phyloP scores from a whole-genome alignment of 2,329 filamentous ascomycete genomes.

The Leptoxyphium fumago region DNA sequence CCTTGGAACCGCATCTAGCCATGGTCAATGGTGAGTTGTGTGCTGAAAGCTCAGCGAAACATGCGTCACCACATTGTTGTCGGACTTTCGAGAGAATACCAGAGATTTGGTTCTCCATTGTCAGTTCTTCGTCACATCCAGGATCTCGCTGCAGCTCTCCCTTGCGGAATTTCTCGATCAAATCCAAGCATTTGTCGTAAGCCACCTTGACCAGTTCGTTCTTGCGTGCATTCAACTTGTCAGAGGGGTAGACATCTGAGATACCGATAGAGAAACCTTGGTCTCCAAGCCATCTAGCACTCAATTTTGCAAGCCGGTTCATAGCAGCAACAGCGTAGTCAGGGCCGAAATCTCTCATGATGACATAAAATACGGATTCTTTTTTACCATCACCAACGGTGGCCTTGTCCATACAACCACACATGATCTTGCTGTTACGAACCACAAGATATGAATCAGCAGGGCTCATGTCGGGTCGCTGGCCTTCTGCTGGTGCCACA shows the following conservation, averaged over 20 bases:
- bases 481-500: conserved; percentile 42
- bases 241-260: conserved; percentile 78
- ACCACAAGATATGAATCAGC: conserved; percentile 78
- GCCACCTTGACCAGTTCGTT: conserved; percentile 60
- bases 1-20: conserved; percentile 94
- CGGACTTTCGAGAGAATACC: conserved; percentile 86
- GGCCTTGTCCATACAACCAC: conserved; percentile 92
- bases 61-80: conserved; percentile 78
- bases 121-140: conserved; percentile 83
- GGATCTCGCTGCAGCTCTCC: conserved; percentile 74
- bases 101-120: conserved; percentile 78
- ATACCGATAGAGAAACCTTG: conserved; percentile 94
- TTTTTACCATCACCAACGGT: conserved; percentile 97
- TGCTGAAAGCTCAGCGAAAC: conserved; percentile 75
- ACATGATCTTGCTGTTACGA: conserved; percentile 95
- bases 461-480: conserved; percentile 61
- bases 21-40: conserved; percentile 92
- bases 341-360: conserved; percentile 86
- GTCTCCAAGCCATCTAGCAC: conserved; percentile 74
- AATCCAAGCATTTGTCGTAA: conserved; percentile 65
- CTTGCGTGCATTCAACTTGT: conserved; percentile 56
- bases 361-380: conserved; percentile 92
- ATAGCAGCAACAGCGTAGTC: conserved; percentile 79
- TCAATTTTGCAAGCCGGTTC: conserved; percentile 85
- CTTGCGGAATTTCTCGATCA: conserved; percentile 66